phyloP scores from a whole-genome alignment of 2,329 filamentous ascomycete species.

The Phialophora chinensis region DNA sequence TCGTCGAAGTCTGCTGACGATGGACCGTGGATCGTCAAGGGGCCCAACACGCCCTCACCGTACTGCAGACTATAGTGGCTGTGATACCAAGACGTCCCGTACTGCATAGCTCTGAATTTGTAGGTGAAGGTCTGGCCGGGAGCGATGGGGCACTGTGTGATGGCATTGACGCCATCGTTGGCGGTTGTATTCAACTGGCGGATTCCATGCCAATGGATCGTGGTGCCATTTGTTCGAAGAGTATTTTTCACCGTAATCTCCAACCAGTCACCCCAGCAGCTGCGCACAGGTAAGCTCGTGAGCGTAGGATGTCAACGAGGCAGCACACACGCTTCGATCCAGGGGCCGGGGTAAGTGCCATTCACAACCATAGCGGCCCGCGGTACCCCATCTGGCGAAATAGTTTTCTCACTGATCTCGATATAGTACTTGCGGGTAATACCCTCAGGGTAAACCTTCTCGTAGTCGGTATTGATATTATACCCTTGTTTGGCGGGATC shows the following conservation, averaged over 20 bases:
- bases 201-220: constrained; percentile 18
- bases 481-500: background rate
- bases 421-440: constrained; percentile 12
- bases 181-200: constrained; percentile 5
- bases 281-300: background rate
- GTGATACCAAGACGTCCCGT: constrained; percentile 66
- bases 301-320: background rate
- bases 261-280: constrained; percentile 16
- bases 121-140: constrained; percentile 62
- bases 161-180: constrained; percentile 23
- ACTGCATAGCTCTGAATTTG: constrained; percentile 60
- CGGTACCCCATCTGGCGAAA: constrained; percentile 8
- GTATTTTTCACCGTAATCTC: constrained; percentile 14
- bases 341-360: constrained; percentile 6
- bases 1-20: constrained; percentile 9
- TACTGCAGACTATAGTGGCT: constrained; percentile 54
- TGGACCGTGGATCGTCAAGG: constrained; percentile 13
- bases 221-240: constrained; percentile 8
- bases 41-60: constrained; percentile 8
- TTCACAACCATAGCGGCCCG: constrained; percentile 8
- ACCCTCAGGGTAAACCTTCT: constrained; percentile 3
- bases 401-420: constrained; percentile 1
- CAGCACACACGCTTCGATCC: constrained; percentile 14
- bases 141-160: constrained; percentile 59
- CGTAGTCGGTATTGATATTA: constrained; percentile 18